Percentiles rank a stretch among this genome's conserved stretches.
Conservation (phyloP, 108 stramenopile genomes). For the Phaeodactylum tricornutum region DNA sequence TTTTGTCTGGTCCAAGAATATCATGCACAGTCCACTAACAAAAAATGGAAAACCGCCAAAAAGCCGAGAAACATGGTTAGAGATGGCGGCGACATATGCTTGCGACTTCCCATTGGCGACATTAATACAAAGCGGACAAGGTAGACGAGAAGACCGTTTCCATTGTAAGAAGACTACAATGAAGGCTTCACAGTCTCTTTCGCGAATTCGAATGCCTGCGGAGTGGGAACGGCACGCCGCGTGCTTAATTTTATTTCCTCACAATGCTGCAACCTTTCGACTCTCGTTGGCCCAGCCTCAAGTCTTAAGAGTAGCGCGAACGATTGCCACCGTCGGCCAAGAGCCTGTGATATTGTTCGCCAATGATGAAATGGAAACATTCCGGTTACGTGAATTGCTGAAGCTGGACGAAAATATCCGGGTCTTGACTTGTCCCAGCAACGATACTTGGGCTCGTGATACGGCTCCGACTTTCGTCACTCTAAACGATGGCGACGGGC, state of each 20-base stretch:
- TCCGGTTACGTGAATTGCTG: neutral
- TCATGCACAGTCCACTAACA: too few species aligned
- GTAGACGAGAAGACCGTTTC: too few species aligned
- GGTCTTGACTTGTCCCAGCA: constrained; percentile 24
- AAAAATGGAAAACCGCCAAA: too few species aligned
- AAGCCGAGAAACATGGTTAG: too few species aligned
- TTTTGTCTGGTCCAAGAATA: too few species aligned
- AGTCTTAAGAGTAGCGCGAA: constrained; percentile 17
- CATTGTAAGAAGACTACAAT: too few species aligned
- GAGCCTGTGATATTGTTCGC: constrained; percentile 26
- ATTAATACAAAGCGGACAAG: too few species aligned
- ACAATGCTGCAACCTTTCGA: constrained; percentile 25
- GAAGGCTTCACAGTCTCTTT: too few species aligned
- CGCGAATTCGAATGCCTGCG: constrained; percentile 34
- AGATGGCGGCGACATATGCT: too few species aligned
- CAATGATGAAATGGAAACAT: constrained; percentile 8
- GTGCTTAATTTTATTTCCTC: constrained; percentile 35
- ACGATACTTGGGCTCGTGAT: constrained; percentile 72
- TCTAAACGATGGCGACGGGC: constrained; percentile 2
- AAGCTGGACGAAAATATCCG: constrained; percentile 2
- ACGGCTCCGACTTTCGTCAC: constrained; percentile 60
- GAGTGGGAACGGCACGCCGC: constrained; percentile 32
- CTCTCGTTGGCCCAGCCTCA: constrained; percentile 14
- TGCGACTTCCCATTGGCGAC: too few species aligned
- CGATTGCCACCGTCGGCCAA: constrained; percentile 17